A percentile compares a stretch with the other conserved stretches of the same genome.
Conservation (phyloP, 164 flowering plant genomes). For the Cinnamomum micranthum region DNA sequence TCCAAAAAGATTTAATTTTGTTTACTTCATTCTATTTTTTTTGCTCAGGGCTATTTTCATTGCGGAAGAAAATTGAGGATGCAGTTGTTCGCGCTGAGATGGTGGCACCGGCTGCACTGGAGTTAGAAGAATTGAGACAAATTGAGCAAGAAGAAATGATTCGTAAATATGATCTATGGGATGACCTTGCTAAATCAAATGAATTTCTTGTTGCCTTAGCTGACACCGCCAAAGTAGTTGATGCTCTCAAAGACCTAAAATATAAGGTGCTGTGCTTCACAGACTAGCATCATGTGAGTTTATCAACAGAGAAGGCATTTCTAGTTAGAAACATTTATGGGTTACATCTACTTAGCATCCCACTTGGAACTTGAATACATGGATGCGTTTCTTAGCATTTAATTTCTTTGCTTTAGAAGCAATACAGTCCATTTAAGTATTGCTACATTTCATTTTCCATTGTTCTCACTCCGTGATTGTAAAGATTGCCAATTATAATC, state of each 20-base stretch:
- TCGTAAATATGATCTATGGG: slow-evolving; percentile 65
- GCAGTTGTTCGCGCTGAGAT: slow-evolving; percentile 64
- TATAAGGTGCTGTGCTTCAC: slow-evolving; percentile 53
- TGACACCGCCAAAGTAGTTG: slow-evolving; percentile 60
- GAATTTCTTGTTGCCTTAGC: slow-evolving; percentile 63
- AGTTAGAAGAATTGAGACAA: slow-evolving; percentile 60
- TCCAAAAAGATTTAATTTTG: too few species aligned
- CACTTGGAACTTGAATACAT: slow-evolving; percentile 2
- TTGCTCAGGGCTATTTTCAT: slow-evolving; percentile 64
- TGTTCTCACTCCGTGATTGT: background rate
- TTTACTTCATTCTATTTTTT: background rate
- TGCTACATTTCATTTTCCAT: background rate
- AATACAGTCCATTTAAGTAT: background rate
- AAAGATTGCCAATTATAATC: background rate
- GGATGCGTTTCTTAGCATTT: background rate
- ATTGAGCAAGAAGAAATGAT: slow-evolving; percentile 59
- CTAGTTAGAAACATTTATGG: background rate
- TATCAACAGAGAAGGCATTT: slow-evolving; percentile 6
- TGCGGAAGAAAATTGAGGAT: slow-evolving; percentile 76
- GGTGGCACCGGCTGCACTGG: slow-evolving; percentile 56
- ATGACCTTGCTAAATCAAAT: slow-evolving; percentile 65
- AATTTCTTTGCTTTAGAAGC: background rate
- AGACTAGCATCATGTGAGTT: slow-evolving; percentile 10
- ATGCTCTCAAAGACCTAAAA: slow-evolving; percentile 63
- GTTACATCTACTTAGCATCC: background rate